Percentiles rank a stretch among this genome's conserved stretches.
phyloP scores from a whole-genome alignment of 140 eudicot species.

The Erigeron philadelphicus region DNA sequence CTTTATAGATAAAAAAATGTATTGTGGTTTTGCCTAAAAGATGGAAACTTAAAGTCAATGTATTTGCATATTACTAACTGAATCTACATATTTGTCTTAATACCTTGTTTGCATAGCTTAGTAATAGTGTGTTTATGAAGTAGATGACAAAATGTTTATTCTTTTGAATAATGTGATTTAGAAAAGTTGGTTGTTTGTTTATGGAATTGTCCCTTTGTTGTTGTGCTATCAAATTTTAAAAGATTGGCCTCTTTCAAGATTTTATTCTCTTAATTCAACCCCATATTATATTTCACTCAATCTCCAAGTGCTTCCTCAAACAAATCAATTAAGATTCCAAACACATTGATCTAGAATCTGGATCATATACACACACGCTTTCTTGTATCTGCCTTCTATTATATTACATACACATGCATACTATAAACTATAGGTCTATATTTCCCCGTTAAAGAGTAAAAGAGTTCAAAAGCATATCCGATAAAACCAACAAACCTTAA shows the following conservation, averaged over 20 bases:
- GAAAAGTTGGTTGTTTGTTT: slow-evolving; percentile 24
- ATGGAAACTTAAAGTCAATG: neutral
- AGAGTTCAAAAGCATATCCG: too few species aligned
- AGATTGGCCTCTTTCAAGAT: slow-evolving; percentile 29
- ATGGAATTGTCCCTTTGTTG: slow-evolving; percentile 27
- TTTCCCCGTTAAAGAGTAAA: too few species aligned
- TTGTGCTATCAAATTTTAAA: slow-evolving; percentile 20
- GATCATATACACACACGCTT: slow-evolving; percentile 2
- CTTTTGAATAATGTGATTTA: slow-evolving; percentile 13
- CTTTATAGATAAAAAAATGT: too few species aligned
- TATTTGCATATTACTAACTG: neutral
- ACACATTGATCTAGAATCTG: slow-evolving; percentile 28
- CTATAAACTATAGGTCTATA: neutral
- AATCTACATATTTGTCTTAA: too few species aligned
- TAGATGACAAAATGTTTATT: slow-evolving; percentile 13
- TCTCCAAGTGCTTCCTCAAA: slow-evolving; percentile 26
- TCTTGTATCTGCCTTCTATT: too few species aligned
- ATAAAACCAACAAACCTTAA: too few species aligned
- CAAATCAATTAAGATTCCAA: slow-evolving; percentile 32
- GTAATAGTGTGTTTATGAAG: slow-evolving; percentile 11
- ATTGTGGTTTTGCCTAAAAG: neutral
- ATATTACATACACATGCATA: neutral
- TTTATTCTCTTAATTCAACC: slow-evolving; percentile 31
- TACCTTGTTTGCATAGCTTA: slow-evolving; percentile 11
- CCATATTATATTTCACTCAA: neutral